Base-by-base conservation (phyloP, 352 stramenopile species). In the Thalassiosira mediterranea region DNA sequence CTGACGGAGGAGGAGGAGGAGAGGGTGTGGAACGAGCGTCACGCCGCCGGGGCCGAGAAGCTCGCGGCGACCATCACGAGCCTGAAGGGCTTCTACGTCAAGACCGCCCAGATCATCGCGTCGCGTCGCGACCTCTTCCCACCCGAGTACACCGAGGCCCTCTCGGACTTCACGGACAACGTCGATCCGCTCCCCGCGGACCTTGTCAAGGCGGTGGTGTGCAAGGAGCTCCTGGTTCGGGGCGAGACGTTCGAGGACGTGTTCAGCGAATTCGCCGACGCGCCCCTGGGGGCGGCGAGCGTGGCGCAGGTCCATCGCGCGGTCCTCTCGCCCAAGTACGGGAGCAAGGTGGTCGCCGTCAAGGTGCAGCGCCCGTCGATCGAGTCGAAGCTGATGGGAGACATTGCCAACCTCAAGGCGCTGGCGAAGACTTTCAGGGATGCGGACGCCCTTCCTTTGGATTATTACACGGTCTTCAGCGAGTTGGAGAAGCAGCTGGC, bases 31-130 rank as follows among this genome's bases (percentile, higher is more conserved):
- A 75, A 83, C 54, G 76, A 81, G 10, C 70, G 80, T 42, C 88
- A 94, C 59, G 40, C 70, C 34, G 84, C 88, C 48, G 91, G 91
- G 47, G 89, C 90, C 4, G 60, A 75, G 32, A 88, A 89, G 23
- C 51, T 95, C 11, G 68, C 63, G 1, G 71, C 87, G 47, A 91
- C 82, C 11, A 93, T 95, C 54, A 83, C 87, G 1, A 79, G 89
- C 7, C 81, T 96, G 4, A 93, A 94, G 40, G 91, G 91, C 46
- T 96, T 95, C 82, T 96, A 95, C 51, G 90, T 95, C 48, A 96
- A 96, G 68, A 95, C 89, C 23, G 91, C 88, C 17, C 90, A 96
- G 77, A 93, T 95, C 46, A 93, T 96, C 51, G 89, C 88, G 0
- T 86, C 67, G 5, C 79, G 92, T 63, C 77, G 86, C 31, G 91